Base-by-base conservation (phyloP, 805 yeast genomes). In the Wickerhamiella domercqiae region DNA sequence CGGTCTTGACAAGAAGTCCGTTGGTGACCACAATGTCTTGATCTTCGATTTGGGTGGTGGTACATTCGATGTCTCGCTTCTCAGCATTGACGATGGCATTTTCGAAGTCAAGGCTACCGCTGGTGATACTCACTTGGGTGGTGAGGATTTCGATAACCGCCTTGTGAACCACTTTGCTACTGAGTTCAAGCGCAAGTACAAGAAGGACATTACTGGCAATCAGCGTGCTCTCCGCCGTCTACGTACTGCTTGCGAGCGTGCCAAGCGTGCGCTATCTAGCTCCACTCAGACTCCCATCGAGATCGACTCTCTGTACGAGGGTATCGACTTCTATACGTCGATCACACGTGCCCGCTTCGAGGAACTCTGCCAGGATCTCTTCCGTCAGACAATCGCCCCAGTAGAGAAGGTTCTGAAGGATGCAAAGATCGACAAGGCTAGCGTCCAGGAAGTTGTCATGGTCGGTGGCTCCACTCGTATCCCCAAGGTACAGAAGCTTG, bases 391-490 rank as follows among this genome's bases (percentile, higher is more conserved):
- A 43, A 60, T 84, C 50, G 94, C 81, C 51, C 96, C 96, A 47
- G 95, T 86, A 51, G 95, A 84, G 71, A 80, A 79, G 68, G 95
- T 84, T 38, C 73, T 86, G 64, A 76, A 74, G 62, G 95, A 86
- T 62, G 70, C 95, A 51, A 78, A 80, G 69, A 66, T 82, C 53
- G 93, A 80, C 70, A 84, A 86, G 72, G 71, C 93, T 36, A 73
- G 73, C 56, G 84, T 86, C 52, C 70, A 84, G 63, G 95, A 86
- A 70, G 80, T 84, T 57, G 95, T 84, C 51, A 70, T 84, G 38
- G 96, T 84, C 54, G 96, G 96, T 72, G 95, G 95, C 66, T 84
- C 96, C 47, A 86, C 96, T 51, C 84, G 95, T 78, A 84, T 84
- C 67, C 96, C 96, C 68, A 84, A 81, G 70, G 77, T 86, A 51